Percentiles rank a stretch among this genome's conserved stretches.
Conservation (phyloP, 768 basidiomycete species). For the Podaxis rugospora region DNA sequence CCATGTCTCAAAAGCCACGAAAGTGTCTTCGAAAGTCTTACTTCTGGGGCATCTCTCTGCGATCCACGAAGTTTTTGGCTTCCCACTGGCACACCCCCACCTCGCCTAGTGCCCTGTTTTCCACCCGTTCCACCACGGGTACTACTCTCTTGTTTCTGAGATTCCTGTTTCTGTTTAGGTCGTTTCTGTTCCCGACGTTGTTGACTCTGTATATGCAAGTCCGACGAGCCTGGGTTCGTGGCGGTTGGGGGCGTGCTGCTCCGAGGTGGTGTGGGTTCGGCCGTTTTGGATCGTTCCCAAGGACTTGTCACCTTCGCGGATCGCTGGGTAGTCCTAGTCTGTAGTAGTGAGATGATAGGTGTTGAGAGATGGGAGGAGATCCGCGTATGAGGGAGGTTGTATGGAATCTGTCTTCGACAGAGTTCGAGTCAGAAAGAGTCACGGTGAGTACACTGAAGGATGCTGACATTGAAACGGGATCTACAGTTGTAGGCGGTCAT, state of each 20-base stretch:
- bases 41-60: slow-evolving; percentile 60
- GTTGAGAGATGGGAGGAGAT: background rate
- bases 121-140: background rate
- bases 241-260: background rate
- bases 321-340: background rate
- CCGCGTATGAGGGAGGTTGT: too few species aligned
- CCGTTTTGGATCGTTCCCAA: background rate
- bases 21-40: slow-evolving; percentile 78
- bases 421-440: too few species aligned
- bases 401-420: too few species aligned
- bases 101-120: background rate
- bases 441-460: too few species aligned
- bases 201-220: background rate
- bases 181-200: background rate
- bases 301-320: background rate
- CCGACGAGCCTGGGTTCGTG: background rate
- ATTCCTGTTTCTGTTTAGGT: background rate
- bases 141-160: background rate
- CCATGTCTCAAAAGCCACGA: slow-evolving; percentile 87
- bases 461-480: background rate
- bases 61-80: slow-evolving; percentile 49
- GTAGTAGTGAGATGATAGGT: background rate
- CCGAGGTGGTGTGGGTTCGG: background rate
- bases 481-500: background rate
- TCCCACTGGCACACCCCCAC: slow-evolving; percentile 4